Evolutionary conservation across 2,329 filamentous ascomycete genomes (phyloP), one percentile per base, ranked within the genome.

Genomic region (Colletotrichum cordylinicola): DNA sequence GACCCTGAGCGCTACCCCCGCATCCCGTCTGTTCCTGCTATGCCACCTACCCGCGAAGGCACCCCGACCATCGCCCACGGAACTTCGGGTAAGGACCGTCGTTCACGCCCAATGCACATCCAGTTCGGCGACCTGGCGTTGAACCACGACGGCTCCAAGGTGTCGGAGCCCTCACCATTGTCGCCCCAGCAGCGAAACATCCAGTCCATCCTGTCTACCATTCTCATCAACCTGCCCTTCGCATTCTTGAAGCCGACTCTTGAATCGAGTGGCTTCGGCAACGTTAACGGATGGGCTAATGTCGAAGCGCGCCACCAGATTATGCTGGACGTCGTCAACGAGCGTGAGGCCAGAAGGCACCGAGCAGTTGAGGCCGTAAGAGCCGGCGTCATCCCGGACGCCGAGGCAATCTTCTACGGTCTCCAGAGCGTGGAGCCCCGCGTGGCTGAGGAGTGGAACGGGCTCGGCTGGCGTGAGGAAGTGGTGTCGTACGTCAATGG

Each of bases 221-320:
- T 95, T 27, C 86, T 96, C 3, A 85, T 95, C 68, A 94, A 94
- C 55, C 85, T 96, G 8, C 94, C 94, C 0, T 94, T 94, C 78
- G 86, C 89, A 16, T 86, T 93, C 33, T 86, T 96, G 29, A 93
- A 94, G 82, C 88, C 89, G 75, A 84, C 95, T 2, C 86, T 96
- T 39, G 93, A 94, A 79, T 91, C 91, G 67, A 87, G 86, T 15
- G 87, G 87, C 31, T 87, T 92, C 10, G 90, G 90, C 56, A 86
- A 86, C 60, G 84, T 86, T 35, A 85, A 86, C n/a, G 89, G 86
- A 27, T 91, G 88, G 87, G 86, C 88, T 31, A 88, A 84, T 52
- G 84, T 85, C 2, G 85, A 88, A 72, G 82, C 87, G 31, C 86
- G 90, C 24, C 86, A 88, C 73, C 86, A 86, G 10, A 85, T 89